Percentiles rank a stretch among this genome's conserved stretches.
Conservation (phyloP, 305 asterid species). For the Fraxinus sp. region DNA sequence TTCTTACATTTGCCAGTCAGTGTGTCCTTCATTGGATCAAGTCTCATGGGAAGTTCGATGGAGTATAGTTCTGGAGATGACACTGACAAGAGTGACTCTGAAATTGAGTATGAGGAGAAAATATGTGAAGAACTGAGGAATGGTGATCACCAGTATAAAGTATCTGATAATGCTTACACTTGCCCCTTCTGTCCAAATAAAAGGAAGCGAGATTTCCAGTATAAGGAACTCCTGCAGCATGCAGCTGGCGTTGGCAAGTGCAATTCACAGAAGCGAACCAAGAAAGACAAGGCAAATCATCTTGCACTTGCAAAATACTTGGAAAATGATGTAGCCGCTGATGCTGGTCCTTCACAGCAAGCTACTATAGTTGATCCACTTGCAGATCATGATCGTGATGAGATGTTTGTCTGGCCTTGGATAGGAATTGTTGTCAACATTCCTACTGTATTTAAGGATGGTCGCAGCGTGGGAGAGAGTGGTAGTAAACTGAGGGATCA, state of each 20-base stretch:
- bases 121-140: conserved; percentile 49
- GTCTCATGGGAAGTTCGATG: conserved; percentile 43
- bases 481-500: conserved; percentile 37
- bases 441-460: conserved; percentile 49
- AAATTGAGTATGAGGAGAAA: conserved; percentile 41
- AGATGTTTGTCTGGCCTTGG: conserved; percentile 88
- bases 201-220: conserved; percentile 43
- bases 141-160: conserved; percentile 51
- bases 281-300: conserved; percentile 62
- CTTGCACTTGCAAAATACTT: conserved; percentile 60
- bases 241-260: conserved; percentile 54
- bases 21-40: conserved; percentile 7
- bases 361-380: conserved; percentile 36
- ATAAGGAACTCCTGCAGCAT: conserved; percentile 59
- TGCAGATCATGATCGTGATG: conserved; percentile 52
- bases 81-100: conserved; percentile 46
- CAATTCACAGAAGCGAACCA: conserved; percentile 50
- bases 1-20: not conserved
- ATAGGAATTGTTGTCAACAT: conserved; percentile 57
- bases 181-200: conserved; percentile 75
- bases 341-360: conserved; percentile 39
- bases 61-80: conserved; percentile 42
- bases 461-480: conserved; percentile 57
- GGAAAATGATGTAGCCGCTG: conserved; percentile 39
- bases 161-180: conserved; percentile 44